Percentiles rank a stretch among this genome's conserved stretches.
These are phyloP conservation scores for Chaetomium sp. DNA, from an alignment of 2,329 filamentous ascomycete species.

Conservation along the genomic window DNA sequence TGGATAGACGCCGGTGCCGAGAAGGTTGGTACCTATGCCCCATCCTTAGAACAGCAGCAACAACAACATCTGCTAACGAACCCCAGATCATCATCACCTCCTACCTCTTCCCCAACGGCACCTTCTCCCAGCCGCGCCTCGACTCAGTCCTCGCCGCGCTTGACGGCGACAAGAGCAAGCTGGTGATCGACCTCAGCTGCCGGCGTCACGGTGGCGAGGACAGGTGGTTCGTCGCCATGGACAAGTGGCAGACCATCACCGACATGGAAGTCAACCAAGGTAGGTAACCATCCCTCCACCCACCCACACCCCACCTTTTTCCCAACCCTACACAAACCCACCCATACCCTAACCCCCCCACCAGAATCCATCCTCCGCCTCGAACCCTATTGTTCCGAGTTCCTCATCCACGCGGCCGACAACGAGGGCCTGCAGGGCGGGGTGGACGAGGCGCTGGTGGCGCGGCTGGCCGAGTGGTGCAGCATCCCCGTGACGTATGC, in stretches of 20 bases:
- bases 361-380: conserved; percentile 77
- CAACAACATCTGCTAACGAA: background rate
- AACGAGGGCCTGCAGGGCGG: conserved; percentile 92
- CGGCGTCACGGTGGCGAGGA: conserved; percentile 65
- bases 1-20: conserved; percentile 90
- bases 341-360: background rate
- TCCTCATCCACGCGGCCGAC: conserved; percentile 95
- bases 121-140: conserved; percentile 77
- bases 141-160: conserved; percentile 73
- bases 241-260: conserved; percentile 98
- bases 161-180: conserved; percentile 71
- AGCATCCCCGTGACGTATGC: conserved; percentile 94
- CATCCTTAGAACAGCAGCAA: background rate
- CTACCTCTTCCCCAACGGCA: conserved; percentile 83
- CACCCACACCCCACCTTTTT: background rate
- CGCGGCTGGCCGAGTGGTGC: conserved; percentile 79
- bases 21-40: conserved; percentile 61
- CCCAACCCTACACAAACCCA: background rate
- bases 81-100: conserved; percentile 91
- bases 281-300: conserved; percentile 49
- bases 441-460: conserved; percentile 83
- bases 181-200: conserved; percentile 95
- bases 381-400: conserved; percentile 93
- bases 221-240: conserved; percentile 96
- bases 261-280: conserved; percentile 92